Conservation (phyloP, 495 filamentous ascomycete genomes). For the Daldinia decipiens region DNA sequence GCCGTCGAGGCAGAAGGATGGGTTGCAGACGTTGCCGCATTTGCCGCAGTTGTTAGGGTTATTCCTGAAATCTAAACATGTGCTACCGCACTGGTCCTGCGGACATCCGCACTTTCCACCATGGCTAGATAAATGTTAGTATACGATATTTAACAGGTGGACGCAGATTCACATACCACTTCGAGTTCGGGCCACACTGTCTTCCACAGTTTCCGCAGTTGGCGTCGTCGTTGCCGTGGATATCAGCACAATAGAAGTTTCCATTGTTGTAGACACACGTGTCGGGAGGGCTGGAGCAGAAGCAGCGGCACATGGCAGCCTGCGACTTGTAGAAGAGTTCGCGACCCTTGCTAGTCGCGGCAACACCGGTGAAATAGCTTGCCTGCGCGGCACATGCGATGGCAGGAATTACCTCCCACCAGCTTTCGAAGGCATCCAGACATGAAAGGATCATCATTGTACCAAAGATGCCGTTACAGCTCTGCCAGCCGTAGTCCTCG, state of each 20-base stretch:
- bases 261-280: neutral
- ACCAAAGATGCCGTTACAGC: constrained; percentile 22
- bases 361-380: constrained; percentile 22
- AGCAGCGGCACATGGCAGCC: neutral
- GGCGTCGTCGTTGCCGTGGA: neutral
- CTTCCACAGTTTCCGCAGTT: constrained; percentile 1
- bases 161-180: neutral
- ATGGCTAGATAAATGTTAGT: constrained; percentile 3
- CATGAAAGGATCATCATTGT: constrained; percentile 28
- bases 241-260: neutral
- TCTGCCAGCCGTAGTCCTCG: constrained; percentile 18
- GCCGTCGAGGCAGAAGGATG: constrained; percentile 20
- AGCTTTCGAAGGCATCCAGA: constrained; percentile 20
- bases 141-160: neutral
- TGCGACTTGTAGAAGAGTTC: constrained; percentile 27
- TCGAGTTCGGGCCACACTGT: neutral
- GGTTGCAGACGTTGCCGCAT: constrained; percentile 23
- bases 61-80: constrained; percentile 23
- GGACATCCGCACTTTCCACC: constrained; percentile 22
- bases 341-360: constrained; percentile 18
- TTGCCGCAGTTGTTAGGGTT: constrained; percentile 25
- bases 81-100: constrained; percentile 15
- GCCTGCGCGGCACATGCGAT: constrained; percentile 20
- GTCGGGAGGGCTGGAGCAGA: neutral
- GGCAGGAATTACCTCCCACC: constrained; percentile 24